A percentile compares a stretch with the other conserved stretches of the same genome.
phyloP scores from a whole-genome alignment of 352 stramenopile genomes.

The Stramenopiles sp. region DNA sequence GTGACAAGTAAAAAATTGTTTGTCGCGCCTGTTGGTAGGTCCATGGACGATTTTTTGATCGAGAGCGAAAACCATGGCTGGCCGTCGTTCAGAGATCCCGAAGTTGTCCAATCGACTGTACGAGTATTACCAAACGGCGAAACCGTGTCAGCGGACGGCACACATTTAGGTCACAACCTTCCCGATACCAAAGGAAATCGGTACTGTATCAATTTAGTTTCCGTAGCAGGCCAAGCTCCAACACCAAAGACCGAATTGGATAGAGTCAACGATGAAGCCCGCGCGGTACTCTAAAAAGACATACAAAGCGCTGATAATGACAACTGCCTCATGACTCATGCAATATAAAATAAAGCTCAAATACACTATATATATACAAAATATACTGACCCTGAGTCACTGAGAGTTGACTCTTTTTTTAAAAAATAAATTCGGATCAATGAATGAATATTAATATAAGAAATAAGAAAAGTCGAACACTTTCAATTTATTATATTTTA shows the following conservation, averaged over 20 bases:
- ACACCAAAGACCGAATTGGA: conserved; percentile 54
- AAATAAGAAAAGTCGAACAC: too few relatives aligned
- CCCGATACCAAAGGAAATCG: conserved; percentile 41
- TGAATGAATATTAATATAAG: too few relatives aligned
- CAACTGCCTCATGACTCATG: too few relatives aligned
- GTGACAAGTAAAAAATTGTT: conserved; percentile 47
- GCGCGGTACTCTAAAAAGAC: too few relatives aligned
- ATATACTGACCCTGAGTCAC: too few relatives aligned
- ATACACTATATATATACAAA: too few relatives aligned
- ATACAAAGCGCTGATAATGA: too few relatives aligned
- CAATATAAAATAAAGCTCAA: too few relatives aligned
- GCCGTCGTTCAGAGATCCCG: conserved; percentile 40
- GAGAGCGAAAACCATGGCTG: conserved; percentile 40
- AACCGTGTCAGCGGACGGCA: conserved; percentile 36
- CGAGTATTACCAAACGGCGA: conserved; percentile 40
- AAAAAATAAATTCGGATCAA: too few relatives aligned
- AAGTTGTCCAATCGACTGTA: conserved; percentile 53
- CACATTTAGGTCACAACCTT: conserved; percentile 47
- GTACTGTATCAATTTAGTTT: conserved; percentile 64
- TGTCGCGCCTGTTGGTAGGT: conserved; percentile 32
- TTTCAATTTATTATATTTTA: too few relatives aligned
- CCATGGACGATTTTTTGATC: conserved; percentile 36
- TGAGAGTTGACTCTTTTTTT: too few relatives aligned
- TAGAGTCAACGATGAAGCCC: too few relatives aligned
- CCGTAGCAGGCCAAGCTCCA: conserved; percentile 51